A percentile compares a stretch with the other conserved stretches of the same genome.
phyloP scores from a whole-genome alignment of 495 filamentous ascomycete genomes.

The Letharia columbiana region DNA sequence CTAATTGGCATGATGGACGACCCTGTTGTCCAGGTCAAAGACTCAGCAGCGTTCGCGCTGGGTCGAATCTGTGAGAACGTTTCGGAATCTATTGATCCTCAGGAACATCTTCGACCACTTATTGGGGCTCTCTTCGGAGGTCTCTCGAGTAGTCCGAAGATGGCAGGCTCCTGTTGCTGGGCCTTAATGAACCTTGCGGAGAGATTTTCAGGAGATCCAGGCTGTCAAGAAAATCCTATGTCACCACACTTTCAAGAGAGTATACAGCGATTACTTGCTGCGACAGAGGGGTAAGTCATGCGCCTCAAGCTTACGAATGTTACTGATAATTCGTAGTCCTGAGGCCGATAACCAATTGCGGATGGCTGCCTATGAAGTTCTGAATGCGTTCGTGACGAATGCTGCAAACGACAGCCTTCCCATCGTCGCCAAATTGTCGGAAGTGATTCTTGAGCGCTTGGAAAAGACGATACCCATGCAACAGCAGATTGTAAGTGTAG shows the following conservation, averaged over 20 bases:
- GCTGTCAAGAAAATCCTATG: slow-evolving; percentile 69
- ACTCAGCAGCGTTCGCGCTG: slow-evolving; percentile 94
- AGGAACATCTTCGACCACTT: slow-evolving; percentile 68
- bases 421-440: slow-evolving; percentile 70
- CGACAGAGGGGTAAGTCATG: slow-evolving; percentile 63
- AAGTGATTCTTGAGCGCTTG: slow-evolving; percentile 77
- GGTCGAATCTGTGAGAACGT: slow-evolving; percentile 91
- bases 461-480: slow-evolving; percentile 89
- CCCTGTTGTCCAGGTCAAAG: slow-evolving; percentile 75
- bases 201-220: slow-evolving; percentile 76
- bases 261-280: slow-evolving; percentile 70
- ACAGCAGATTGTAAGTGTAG: slow-evolving; percentile 87
- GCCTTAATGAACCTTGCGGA: slow-evolving; percentile 97
- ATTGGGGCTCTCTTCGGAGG: slow-evolving; percentile 86
- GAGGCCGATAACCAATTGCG: slow-evolving; percentile 89
- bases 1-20: slow-evolving; percentile 97
- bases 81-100: slow-evolving; percentile 77
- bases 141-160: slow-evolving; percentile 84
- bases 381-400: slow-evolving; percentile 86
- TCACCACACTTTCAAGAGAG: slow-evolving; percentile 90
- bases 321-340: slow-evolving; percentile 33
- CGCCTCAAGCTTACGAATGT: not conserved
- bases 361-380: slow-evolving; percentile 95
- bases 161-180: slow-evolving; percentile 98
- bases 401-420: slow-evolving; percentile 76